Conservation (phyloP, 768 basidiomycete genomes). For the Serendipita sp. region DNA sequence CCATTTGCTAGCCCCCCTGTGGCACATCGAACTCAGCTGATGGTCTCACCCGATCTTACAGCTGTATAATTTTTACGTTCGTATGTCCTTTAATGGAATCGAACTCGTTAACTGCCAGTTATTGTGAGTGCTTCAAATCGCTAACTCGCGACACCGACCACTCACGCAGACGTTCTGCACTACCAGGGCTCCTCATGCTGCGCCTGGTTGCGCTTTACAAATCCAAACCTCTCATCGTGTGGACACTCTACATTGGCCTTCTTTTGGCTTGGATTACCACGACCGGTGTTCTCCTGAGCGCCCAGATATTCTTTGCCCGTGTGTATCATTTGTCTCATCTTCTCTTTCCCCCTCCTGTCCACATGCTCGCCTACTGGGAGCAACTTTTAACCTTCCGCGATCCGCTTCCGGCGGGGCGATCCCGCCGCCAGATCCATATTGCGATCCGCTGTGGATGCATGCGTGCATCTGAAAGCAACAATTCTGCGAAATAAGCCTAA, state of each 20-base stretch:
- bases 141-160: neutral
- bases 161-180: neutral
- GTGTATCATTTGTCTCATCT: too few relatives aligned
- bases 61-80: neutral
- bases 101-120: neutral
- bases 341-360: too few relatives aligned
- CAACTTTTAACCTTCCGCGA: too few relatives aligned
- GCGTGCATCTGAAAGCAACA: too few relatives aligned
- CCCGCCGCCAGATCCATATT: too few relatives aligned
- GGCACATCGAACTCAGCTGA: neutral
- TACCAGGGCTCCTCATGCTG: slow-evolving; percentile 1
- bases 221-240: neutral
- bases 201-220: slow-evolving; percentile 4
- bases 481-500: too few relatives aligned
- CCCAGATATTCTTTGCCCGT: neutral
- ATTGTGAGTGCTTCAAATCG: neutral
- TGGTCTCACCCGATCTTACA: neutral
- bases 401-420: too few relatives aligned
- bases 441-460: too few relatives aligned
- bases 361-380: too few relatives aligned
- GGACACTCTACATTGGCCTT: neutral
- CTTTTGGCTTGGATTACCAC: neutral
- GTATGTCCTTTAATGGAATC: neutral
- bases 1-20: too few relatives aligned
- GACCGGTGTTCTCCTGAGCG: neutral